A percentile compares a stretch with the other conserved stretches of the same genome.
Evolutionary conservation across 1,284 basidiomycete species (phyloP).

Genomic region (Ganoderma resinaceum): DNA sequence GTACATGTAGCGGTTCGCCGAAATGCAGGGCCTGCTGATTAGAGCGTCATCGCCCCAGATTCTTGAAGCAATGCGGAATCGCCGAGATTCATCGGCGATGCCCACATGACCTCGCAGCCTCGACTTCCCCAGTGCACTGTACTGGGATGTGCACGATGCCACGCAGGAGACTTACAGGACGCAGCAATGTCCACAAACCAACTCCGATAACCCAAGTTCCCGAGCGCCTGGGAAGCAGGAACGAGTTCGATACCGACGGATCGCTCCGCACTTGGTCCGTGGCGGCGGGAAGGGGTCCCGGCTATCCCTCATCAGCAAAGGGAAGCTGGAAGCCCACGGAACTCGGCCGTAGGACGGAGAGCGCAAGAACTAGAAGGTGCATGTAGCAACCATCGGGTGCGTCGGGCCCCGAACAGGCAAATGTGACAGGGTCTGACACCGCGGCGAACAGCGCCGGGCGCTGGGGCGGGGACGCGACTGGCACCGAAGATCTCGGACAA

Average conservation of each 20-base stretch:
- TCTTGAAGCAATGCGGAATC: constrained; percentile 7
- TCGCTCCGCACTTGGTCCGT: constrained; percentile 5
- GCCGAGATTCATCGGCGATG: constrained; percentile 7
- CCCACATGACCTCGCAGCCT: neutral
- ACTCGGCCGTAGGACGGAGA: constrained; percentile 8
- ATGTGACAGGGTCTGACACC: neutral
- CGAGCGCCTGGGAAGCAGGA: neutral
- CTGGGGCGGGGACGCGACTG: neutral
- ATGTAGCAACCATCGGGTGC: constrained; percentile 2
- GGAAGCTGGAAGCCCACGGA: constrained; percentile 1
- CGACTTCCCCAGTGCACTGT: neutral
- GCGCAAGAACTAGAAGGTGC: constrained; percentile 1
- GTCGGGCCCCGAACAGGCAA: neutral
- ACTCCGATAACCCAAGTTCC: neutral
- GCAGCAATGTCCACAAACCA: neutral
- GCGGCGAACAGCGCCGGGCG: neutral
- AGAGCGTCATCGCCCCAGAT: constrained; percentile 10
- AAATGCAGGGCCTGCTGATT: constrained; percentile 4
- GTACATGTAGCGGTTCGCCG: constrained; percentile 3
- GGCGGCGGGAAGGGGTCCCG: neutral
- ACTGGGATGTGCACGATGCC: neutral
- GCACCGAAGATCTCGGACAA: constrained; percentile 8
- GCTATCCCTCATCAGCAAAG: constrained; percentile 3
- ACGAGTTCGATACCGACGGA: constrained; percentile 1
- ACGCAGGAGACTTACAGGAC: neutral